phyloP scores from a whole-genome alignment of 192 early-diverging fungal genomes.

The Chytriomyces hyalinus region DNA sequence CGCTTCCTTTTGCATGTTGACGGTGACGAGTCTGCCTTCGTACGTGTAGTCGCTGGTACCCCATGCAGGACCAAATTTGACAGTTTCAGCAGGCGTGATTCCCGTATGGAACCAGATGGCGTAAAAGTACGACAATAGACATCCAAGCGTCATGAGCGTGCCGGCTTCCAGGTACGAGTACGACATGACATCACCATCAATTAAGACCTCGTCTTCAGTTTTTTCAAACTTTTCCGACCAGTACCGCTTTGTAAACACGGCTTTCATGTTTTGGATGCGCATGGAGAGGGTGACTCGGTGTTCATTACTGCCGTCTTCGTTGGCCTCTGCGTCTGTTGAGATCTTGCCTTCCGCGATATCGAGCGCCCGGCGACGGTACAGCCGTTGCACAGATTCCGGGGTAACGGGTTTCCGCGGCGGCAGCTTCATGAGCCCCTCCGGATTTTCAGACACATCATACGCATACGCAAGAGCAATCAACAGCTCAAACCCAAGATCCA shows the following conservation, averaged over 20 bases:
- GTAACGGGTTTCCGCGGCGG: constrained; percentile 89
- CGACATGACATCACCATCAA: constrained; percentile 80
- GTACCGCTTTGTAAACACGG: constrained; percentile 36
- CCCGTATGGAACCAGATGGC: constrained; percentile 73
- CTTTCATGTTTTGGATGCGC: neutral
- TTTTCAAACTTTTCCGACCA: constrained; percentile 47
- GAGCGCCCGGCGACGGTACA: constrained; percentile 21
- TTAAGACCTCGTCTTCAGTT: constrained; percentile 76
- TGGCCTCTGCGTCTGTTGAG: neutral
- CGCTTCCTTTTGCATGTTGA: constrained; percentile 65
- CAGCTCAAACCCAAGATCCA: constrained; percentile 95
- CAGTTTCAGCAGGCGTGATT: constrained; percentile 56
- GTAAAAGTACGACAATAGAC: constrained; percentile 74
- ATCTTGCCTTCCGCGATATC: constrained; percentile 12
- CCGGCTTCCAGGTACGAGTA: constrained; percentile 92
- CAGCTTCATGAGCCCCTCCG: constrained; percentile 78
- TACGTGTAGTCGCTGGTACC: constrained; percentile 41
- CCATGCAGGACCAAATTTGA: constrained; percentile 47
- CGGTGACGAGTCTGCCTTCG: constrained; percentile 34
- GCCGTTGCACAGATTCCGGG: constrained; percentile 36
- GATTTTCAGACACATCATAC: constrained; percentile 79
- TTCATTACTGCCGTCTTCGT: neutral
- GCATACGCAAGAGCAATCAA: constrained; percentile 85
- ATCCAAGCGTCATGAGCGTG: constrained; percentile 72
- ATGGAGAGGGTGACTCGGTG: neutral